These are phyloP conservation scores for Ilyonectria destructans DNA, from an alignment of 2,329 filamentous ascomycete species.

Conservation along the genomic window DNA sequence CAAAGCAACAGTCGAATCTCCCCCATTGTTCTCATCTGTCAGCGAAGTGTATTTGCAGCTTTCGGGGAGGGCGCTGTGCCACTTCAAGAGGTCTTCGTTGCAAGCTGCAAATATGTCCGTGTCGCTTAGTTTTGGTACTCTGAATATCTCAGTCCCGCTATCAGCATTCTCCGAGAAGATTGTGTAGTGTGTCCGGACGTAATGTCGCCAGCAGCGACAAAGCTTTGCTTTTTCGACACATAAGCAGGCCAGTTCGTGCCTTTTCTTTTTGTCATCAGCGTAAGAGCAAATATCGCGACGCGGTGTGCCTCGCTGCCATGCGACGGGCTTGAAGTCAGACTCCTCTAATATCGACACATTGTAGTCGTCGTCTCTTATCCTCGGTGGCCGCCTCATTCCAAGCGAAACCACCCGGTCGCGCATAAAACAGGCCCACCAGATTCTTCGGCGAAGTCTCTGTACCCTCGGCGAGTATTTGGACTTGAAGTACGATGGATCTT, in stretches of 20 bases:
- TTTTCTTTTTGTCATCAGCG: not conserved
- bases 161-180: constrained; percentile 83
- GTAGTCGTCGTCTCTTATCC: constrained; percentile 92
- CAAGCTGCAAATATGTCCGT: constrained; percentile 53
- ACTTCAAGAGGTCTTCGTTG: constrained; percentile 82
- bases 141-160: constrained; percentile 68
- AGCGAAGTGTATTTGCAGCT: constrained; percentile 77
- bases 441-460: constrained; percentile 89
- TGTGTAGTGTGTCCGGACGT: constrained; percentile 90
- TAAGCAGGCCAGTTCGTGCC: constrained; percentile 80
- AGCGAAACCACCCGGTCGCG: constrained; percentile 91
- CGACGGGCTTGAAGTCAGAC: constrained; percentile 79
- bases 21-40: constrained; percentile 49
- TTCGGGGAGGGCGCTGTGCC: constrained; percentile 80
- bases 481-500: constrained; percentile 81
- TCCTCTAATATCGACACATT: constrained; percentile 90
- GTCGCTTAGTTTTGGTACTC: constrained; percentile 9
- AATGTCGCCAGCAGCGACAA: constrained; percentile 88
- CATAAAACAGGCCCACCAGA: constrained; percentile 98
- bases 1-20: constrained; percentile 68
- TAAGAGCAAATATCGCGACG: constrained; percentile 21
- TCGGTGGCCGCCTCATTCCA: constrained; percentile 91
- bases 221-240: constrained; percentile 92
- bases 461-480: constrained; percentile 75
- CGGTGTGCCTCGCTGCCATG: not conserved